Base-by-base conservation (phyloP, 495 filamentous ascomycete species). In the Daldinia loculata region DNA sequence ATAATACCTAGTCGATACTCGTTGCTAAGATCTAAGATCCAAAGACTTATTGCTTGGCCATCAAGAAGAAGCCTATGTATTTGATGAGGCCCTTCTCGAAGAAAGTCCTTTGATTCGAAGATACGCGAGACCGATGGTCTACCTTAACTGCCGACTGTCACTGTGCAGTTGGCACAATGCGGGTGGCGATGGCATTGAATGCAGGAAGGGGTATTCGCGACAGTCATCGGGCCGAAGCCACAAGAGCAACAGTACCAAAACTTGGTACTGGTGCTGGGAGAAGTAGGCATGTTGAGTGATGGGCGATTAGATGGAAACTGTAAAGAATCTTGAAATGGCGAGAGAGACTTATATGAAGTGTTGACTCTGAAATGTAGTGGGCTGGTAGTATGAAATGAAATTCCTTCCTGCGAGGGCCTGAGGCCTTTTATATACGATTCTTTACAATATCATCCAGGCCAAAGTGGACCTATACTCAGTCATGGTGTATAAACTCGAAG, bases 191-290 rank as follows among this genome's bases (percentile, higher is more conserved):
- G 2, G 27, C 27, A 27, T 2, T 27, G 27, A 2, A 27, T 3
- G 4, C 63, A 66, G 0, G 4, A 6, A 0, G 43, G 55, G 0
- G 63, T 66, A 0, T 1, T 3, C 0, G 4, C 0, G 2, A 52
- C 2, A 0, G 32, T 60, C 63, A 66, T 66, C 0, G 56, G 43
- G 0, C 63, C 63, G 4, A 19, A 30, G 0, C 8, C 0, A 4
- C 63, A 66, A 0, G 0, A 0, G n/a, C 63, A 66, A 6, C 63
- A 66, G 3, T 52, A 66, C 63, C 63, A 27, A 27, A 27, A 27
- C 4, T 27, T 27, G 4, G 4, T 4, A 27, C 27, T 27, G 3
- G 2, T 27, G 27, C 27, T 3, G 2, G 27, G 27, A 27, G 27
- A 1, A 5, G 27, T 27, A 27, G 27, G 30, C 52, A 56, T 58